Evolutionary conservation across 768 basidiomycete genomes (phyloP), one percentile per base, ranked within the genome.

Genomic region (Leccinellum luteum): DNA sequence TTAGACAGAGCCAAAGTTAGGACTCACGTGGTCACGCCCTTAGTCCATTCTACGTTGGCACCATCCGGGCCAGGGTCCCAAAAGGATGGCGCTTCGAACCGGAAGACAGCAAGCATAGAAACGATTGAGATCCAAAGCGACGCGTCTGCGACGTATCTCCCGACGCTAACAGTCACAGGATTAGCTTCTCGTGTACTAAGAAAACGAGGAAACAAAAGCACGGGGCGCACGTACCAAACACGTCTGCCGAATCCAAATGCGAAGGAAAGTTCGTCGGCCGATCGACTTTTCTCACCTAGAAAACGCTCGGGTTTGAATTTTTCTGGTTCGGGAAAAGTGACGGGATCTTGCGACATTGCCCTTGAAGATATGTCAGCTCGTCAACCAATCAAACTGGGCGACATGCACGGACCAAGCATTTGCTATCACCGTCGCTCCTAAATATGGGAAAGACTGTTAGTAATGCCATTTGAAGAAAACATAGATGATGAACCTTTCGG

Each of bases 161-260:
- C 81, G 19, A 79, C 76, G 55, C 79, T 79, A n/a, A 64, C 0
- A 10, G 10, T 34, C 15, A 10, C 2, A 30, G 4, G 44, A 48
- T 61, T 34, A 61, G 21, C 2, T 12, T 12, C n/a, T 25, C 27
- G 10, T 31, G 8, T 13, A 38, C 27, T 28, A 32, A 7, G n/a
- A 41, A 41, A 41, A 2, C 10, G n/a, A 43, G 19, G 12, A 23
- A 7, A 6, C 0, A 32, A 4, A 23, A 6, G 34, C 13, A 2
- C 15, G 7, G 1, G 23, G 19, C 4, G 6, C 12, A n/a, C 57
- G 1, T 44, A 64, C 66, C 62, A 65, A 28, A 58, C 25, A 54
- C 79, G 53, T 51, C 83, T 83, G 69, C 82, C 79, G 32, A 86
- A 72, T 41, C 69, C 69, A 48, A 71, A 69, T 2, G 52, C 60